Evolutionary conservation across 257 asterid genomes (phyloP).

Genomic region (Nicotiana otophora): DNA sequence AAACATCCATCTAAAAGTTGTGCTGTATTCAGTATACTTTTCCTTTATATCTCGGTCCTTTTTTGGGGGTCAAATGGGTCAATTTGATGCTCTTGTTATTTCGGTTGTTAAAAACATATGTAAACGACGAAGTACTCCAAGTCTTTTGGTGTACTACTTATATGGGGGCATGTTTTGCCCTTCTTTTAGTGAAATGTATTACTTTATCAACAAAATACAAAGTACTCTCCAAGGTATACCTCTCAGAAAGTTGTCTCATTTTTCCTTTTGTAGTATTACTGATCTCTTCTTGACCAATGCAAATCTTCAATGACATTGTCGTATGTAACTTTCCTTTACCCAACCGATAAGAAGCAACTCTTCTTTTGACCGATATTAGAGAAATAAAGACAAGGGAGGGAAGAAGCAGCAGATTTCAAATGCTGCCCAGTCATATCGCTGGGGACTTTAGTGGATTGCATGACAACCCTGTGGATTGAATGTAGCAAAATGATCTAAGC

Average conservation of each 20-base stretch:
- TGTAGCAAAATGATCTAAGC: neutral
- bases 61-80: neutral
- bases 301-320: neutral
- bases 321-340: neutral
- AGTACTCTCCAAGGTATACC: no score
- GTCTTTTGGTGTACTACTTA: no score
- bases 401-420: neutral
- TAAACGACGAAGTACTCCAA: no score
- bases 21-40: neutral
- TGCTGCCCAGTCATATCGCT: neutral
- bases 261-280: neutral
- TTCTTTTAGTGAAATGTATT: no score
- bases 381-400: neutral
- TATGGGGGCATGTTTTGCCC: no score
- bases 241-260: neutral
- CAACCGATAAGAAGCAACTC: neutral
- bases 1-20: neutral
- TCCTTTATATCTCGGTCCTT: neutral
- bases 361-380: neutral
- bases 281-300: neutral
- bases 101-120: neutral
- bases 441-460: neutral
- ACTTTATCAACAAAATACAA: no score
- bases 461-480: neutral
- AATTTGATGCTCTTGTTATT: neutral